phyloP scores from a whole-genome alignment of 2,329 filamentous ascomycete species.

The Acrocalymma vagum region DNA sequence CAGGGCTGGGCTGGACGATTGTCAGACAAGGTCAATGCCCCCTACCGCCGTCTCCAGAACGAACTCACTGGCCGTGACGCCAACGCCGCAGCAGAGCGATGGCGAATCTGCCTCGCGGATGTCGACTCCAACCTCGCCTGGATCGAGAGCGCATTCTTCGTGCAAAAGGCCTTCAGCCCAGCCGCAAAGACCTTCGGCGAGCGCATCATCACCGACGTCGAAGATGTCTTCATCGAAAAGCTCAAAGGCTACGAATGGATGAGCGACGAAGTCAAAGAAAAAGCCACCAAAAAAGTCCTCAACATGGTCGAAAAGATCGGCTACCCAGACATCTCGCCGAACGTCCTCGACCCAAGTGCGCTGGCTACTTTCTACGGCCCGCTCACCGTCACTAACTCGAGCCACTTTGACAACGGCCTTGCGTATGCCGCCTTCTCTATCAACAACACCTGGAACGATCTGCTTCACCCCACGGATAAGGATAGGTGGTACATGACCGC shows the following conservation, averaged over 20 bases:
- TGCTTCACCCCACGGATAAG: conserved; percentile 66
- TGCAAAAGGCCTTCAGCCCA: conserved; percentile 70
- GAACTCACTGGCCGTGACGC: conserved; percentile 67
- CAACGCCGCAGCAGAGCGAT: conserved; percentile 68
- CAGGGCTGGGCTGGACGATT: conserved; percentile 60
- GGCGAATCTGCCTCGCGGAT: conserved; percentile 67
- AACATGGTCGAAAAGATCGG: conserved; percentile 73
- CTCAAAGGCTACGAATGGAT: conserved; percentile 68
- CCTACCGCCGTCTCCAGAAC: conserved; percentile 66
- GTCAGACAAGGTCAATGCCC: conserved; percentile 65
- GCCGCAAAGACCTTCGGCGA: conserved; percentile 71
- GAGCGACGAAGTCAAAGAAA: conserved; percentile 64
- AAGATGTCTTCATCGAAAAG: conserved; percentile 68
- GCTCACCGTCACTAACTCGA: conserved; percentile 57
- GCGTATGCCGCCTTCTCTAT: conserved; percentile 58
- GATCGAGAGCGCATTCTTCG: conserved; percentile 73
- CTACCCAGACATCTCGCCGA: conserved; percentile 66
- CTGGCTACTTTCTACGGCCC: conserved; percentile 65
- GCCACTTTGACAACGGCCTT: conserved; percentile 66
- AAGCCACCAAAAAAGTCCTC: conserved; percentile 68
- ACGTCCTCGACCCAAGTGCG: conserved; percentile 63
- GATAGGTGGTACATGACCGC: conserved; percentile 67
- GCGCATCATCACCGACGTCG: conserved; percentile 72
- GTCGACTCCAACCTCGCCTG: conserved; percentile 67
- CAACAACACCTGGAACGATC: conserved; percentile 60